Conservation (phyloP, 2,329 filamentous ascomycete genomes). For the Colletotrichum viniferum region DNA sequence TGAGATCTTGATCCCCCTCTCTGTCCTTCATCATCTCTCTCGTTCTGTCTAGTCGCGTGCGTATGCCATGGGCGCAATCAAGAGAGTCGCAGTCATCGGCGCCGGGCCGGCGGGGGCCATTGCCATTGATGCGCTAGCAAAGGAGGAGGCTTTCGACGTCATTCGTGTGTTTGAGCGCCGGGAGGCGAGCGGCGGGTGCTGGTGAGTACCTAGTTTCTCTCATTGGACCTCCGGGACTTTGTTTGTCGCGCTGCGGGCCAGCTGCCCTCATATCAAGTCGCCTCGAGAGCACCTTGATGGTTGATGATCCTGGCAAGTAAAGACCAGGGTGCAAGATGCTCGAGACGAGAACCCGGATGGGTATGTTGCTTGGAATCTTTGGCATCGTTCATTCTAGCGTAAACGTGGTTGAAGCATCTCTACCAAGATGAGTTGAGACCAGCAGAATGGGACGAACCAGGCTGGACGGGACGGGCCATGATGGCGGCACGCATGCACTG, state of each 20-base stretch:
- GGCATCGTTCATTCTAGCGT: not conserved
- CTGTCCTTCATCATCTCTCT: not conserved
- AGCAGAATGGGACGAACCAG: not conserved
- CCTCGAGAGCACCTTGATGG: not conserved
- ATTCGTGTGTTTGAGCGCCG: conserved; percentile 68
- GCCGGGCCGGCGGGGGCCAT: conserved; percentile 66
- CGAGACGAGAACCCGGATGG: not conserved
- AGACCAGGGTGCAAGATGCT: not conserved
- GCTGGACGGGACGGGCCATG: not conserved
- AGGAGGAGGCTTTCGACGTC: conserved; percentile 62
- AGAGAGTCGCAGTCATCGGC: conserved; percentile 62
- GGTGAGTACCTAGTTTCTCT: conserved; percentile 45
- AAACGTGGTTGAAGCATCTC: not conserved
- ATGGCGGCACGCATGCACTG: not conserved
- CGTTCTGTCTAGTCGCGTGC: not conserved
- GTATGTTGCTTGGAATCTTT: not conserved
- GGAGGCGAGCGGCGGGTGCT: conserved; percentile 64
- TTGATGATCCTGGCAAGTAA: not conserved
- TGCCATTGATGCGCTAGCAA: conserved; percentile 61
- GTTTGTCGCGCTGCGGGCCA: not conserved
- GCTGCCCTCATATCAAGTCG: not conserved
- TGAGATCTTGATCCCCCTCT: not conserved
- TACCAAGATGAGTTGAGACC: not conserved
- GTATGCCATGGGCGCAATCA: conserved; percentile 24
- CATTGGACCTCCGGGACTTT: not conserved